Evolutionary conservation across 2,329 filamentous ascomycete genomes (phyloP).

Genomic region (Podosphaera fusca): DNA sequence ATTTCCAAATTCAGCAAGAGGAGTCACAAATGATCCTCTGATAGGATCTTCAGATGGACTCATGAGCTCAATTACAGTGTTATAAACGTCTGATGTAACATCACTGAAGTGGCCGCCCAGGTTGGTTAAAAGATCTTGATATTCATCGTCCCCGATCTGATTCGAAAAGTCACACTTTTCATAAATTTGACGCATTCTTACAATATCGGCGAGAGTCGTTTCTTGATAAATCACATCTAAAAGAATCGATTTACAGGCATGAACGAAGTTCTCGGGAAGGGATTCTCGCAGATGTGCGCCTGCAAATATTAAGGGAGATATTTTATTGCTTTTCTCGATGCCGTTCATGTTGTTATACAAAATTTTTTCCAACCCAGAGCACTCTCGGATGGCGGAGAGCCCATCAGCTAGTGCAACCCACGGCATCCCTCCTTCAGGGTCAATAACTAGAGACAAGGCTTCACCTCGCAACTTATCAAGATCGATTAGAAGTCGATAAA

Average conservation of each 20-base stretch:
- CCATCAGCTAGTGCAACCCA: slow-evolving; percentile 74
- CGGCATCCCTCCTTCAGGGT: slow-evolving; percentile 44
- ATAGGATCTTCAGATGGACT: slow-evolving; percentile 18
- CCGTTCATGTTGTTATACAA: slow-evolving; percentile 37
- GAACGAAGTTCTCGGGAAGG: slow-evolving; percentile 45
- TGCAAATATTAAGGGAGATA: slow-evolving; percentile 42
- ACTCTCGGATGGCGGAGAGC: slow-evolving; percentile 55
- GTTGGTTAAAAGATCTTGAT: slow-evolving; percentile 40
- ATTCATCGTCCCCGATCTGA: slow-evolving; percentile 64
- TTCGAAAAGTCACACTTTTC: slow-evolving; percentile 57
- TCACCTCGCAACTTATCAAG: slow-evolving; percentile 72
- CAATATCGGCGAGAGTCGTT: slow-evolving; percentile 42
- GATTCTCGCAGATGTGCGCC: slow-evolving; percentile 46
- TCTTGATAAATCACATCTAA: slow-evolving; percentile 54
- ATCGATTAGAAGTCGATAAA: slow-evolving; percentile 67
- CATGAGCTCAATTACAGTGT: slow-evolving; percentile 26
- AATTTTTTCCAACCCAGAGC: slow-evolving; percentile 54
- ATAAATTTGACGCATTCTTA: slow-evolving; percentile 57
- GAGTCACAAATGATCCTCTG: slow-evolving; percentile 12
- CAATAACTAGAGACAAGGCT: slow-evolving; percentile 54
- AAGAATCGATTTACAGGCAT: slow-evolving; percentile 43
- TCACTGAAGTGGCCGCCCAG: slow-evolving; percentile 42
- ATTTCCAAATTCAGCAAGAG: slow-evolving; percentile 52
- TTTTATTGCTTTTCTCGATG: slow-evolving; percentile 27
- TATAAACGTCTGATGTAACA: slow-evolving; percentile 32